phyloP scores from a whole-genome alignment of 2,329 filamentous ascomycete genomes.

The Hypoxylon sp. region DNA sequence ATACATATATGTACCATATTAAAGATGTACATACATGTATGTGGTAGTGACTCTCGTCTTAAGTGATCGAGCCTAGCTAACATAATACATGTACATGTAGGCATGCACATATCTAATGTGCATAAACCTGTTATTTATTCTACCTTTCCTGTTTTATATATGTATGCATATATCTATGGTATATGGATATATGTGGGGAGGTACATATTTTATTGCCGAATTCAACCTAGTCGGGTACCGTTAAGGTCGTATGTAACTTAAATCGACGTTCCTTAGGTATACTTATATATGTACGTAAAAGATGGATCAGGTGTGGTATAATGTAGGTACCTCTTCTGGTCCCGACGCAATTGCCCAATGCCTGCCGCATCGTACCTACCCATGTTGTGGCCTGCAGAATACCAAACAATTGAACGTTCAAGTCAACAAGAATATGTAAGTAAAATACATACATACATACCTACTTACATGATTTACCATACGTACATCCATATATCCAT shows the following conservation, averaged over 20 bases:
- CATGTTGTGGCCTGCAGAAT: conserved; percentile 19
- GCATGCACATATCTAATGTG: not conserved
- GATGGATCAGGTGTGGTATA: not conserved
- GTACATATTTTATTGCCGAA: conserved; percentile 13
- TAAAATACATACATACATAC: conserved; percentile 3
- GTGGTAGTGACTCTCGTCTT: conserved; percentile 12
- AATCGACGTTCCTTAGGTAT: conserved; percentile 5
- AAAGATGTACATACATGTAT: too few relatives aligned
- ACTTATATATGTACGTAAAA: too few relatives aligned
- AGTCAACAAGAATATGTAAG: conserved; percentile 10
- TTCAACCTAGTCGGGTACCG: conserved; percentile 26
- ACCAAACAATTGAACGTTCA: conserved; percentile 4
- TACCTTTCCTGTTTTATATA: not conserved
- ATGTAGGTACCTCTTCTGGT: conserved; percentile 1
- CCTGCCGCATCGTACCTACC: conserved; percentile 13
- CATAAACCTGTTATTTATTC: not conserved
- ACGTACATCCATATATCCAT: not conserved
- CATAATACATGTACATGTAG: conserved; percentile 15
- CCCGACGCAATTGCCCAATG: conserved; percentile 28
- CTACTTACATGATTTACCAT: too few relatives aligned
- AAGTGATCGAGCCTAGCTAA: conserved; percentile 26
- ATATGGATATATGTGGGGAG: conserved; percentile 15
- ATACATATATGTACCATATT: not conserved
- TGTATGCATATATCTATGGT: not conserved
- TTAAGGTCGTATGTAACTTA: conserved; percentile 13